phyloP scores from a whole-genome alignment of 2,329 filamentous ascomycete species.

The Simplicillium sp. region DNA sequence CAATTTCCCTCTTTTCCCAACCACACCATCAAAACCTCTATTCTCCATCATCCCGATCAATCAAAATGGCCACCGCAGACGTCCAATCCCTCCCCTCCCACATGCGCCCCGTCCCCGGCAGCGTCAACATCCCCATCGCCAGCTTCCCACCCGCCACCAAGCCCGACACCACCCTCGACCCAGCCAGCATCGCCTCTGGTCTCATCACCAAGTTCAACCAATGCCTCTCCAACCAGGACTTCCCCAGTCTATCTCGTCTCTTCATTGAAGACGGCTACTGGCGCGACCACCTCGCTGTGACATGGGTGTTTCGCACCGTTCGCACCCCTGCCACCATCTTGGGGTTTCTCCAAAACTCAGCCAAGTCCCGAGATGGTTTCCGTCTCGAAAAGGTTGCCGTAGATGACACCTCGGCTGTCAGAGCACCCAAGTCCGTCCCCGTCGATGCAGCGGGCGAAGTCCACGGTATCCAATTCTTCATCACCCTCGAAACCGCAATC shows the following conservation, averaged over 20 bases:
- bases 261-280: slow-evolving; percentile 36
- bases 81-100: slow-evolving; percentile 12
- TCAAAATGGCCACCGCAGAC: slow-evolving; percentile 2
- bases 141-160: slow-evolving; percentile 10
- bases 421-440: slow-evolving; percentile 2
- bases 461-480: slow-evolving; percentile 10
- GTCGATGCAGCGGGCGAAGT: slow-evolving; percentile 6
- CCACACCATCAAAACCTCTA: no score
- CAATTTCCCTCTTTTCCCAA: no score
- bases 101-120: slow-evolving; percentile 6
- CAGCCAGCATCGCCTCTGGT: neutral
- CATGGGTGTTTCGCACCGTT: slow-evolving; percentile 40
- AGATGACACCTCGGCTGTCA: neutral
- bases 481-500: slow-evolving; percentile 9
- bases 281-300: slow-evolving; percentile 44
- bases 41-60: no score
- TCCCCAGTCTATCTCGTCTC: slow-evolving; percentile 8
- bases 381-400: slow-evolving; percentile 3
- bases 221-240: slow-evolving; percentile 6
- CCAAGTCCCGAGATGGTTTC: slow-evolving; percentile 2
- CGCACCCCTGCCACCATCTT: slow-evolving; percentile 12
- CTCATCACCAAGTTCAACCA: slow-evolving; percentile 3
- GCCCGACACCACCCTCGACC: neutral
- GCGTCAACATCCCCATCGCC: slow-evolving; percentile 3
- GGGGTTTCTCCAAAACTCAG: slow-evolving; percentile 3